These are phyloP conservation scores for Pleurotus sapidus DNA, from an alignment of 768 basidiomycete genomes.

Conservation along the genomic window DNA sequence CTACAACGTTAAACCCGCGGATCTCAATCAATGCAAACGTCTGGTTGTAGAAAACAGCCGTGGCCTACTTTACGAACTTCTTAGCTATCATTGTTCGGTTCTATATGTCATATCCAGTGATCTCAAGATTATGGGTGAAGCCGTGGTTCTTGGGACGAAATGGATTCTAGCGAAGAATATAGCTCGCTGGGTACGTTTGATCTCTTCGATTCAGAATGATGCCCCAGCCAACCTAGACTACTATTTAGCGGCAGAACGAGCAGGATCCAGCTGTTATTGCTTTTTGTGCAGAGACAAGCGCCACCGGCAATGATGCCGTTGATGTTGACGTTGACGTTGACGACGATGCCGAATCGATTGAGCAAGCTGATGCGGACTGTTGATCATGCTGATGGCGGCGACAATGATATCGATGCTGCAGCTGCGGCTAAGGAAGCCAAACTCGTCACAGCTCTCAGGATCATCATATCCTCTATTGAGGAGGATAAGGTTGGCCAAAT, in stretches of 20 bases:
- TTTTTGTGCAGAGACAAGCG: neutral
- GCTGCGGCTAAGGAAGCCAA: neutral
- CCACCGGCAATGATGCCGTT: neutral
- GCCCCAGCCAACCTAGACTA: neutral
- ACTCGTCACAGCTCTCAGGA: neutral
- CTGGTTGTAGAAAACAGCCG: neutral
- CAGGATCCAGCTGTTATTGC: neutral
- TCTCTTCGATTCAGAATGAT: neutral
- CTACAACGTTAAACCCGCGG: neutral
- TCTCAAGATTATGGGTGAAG: slow-evolving; percentile 12
- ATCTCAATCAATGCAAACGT: neutral
- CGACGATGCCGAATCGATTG: neutral
- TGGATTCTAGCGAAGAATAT: slow-evolving; percentile 20
- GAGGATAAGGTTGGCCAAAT: too few species aligned
- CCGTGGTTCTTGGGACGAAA: slow-evolving; percentile 18
- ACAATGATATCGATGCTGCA: neutral
- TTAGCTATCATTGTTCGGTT: slow-evolving; percentile 13
- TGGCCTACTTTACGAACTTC: slow-evolving; percentile 9
- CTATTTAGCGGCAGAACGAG: slow-evolving; percentile 4
- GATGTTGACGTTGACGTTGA: neutral
- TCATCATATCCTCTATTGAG: neutral
- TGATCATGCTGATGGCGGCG: neutral
- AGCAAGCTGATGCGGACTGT: neutral
- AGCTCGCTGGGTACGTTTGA: slow-evolving; percentile 17
- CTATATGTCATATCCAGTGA: slow-evolving; percentile 22